Conservation (phyloP, 768 basidiomycete genomes). For the Infundibulicybe gibba region DNA sequence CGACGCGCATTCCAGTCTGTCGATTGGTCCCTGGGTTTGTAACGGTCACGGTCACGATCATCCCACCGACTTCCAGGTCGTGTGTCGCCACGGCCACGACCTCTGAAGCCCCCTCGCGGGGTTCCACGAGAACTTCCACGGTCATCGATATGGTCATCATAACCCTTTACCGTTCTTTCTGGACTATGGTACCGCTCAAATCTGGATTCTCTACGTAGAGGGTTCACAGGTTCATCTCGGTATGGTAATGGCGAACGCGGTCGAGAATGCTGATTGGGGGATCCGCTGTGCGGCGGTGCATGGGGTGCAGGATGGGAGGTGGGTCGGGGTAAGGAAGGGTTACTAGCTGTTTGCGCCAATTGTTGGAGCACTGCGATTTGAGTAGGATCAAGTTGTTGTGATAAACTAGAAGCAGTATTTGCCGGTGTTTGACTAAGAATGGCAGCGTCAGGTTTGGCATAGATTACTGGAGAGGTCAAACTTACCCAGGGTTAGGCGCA, state of each 20-base stretch:
- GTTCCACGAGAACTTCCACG: constrained; percentile 49
- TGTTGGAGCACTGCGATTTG: constrained; percentile 77
- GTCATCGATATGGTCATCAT: constrained; percentile 49
- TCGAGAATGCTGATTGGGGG: too few relatives aligned
- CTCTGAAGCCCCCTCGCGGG: constrained; percentile 50
- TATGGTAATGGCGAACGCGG: constrained; percentile 27
- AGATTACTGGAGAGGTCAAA: constrained; percentile 3
- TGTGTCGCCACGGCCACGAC: constrained; percentile 54
- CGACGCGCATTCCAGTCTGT: constrained; percentile 33
- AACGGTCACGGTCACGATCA: constrained; percentile 54
- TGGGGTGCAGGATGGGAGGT: constrained; percentile 25
- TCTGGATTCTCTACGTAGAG: constrained; percentile 34
- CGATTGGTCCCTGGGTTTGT: constrained; percentile 38
- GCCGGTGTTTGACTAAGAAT: constrained; percentile 54
- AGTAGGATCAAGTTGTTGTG: constrained; percentile 41
- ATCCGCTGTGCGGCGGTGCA: constrained; percentile 18
- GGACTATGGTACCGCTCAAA: constrained; percentile 46
- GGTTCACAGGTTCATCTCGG: constrained; percentile 41
- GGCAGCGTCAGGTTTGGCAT: constrained; percentile 1
- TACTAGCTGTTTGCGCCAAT: constrained; percentile 59
- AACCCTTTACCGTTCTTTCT: constrained; percentile 40
- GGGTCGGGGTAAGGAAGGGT: constrained; percentile 22
- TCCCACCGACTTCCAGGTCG: constrained; percentile 44
- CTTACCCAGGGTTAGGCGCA: constrained; percentile 35
- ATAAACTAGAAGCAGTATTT: constrained; percentile 40